A percentile compares a stretch with the other conserved stretches of the same genome.
Evolutionary conservation across 1,284 basidiomycete genomes (phyloP).

Genomic region (Singerocomus inundabilis): DNA sequence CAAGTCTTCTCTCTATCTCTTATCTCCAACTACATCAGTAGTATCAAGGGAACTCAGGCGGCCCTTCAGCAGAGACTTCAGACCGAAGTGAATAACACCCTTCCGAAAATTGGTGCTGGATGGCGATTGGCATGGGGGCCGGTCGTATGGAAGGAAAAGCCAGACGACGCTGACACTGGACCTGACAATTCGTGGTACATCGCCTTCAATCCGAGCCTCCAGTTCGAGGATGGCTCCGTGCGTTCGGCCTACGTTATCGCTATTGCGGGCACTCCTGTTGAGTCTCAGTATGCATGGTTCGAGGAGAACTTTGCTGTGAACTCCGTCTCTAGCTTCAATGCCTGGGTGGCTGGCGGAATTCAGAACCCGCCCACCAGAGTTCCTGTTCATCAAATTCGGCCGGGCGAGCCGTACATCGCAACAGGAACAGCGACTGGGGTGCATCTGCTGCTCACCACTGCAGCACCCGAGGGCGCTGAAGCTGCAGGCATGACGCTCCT

Average conservation of each 20-base stretch:
- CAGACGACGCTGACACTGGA: constrained; percentile 1
- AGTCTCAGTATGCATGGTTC: constrained; percentile 1
- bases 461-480: background rate
- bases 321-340: too few species aligned
- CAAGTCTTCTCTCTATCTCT: constrained; percentile 15
- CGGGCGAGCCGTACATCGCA: background rate
- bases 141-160: constrained; percentile 16
- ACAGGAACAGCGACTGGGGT: background rate
- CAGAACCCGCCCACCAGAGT: too few species aligned
- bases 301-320: constrained; percentile 5
- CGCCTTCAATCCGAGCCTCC: constrained; percentile 15
- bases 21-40: background rate
- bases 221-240: background rate
- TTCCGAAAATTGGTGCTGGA: background rate
- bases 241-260: constrained; percentile 15
- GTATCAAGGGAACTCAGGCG: background rate
- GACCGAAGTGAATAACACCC: background rate
- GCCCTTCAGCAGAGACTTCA: constrained; percentile 7
- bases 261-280: constrained; percentile 11
- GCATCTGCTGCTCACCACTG: constrained; percentile 8
- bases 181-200: constrained; percentile 23
- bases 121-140: constrained; percentile 21
- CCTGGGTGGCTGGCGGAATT: too few species aligned
- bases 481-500: constrained; percentile 5
- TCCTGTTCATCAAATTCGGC: background rate